Percentiles rank a stretch among this genome's conserved stretches.
Conservation (phyloP, 345 rosid genomes). For the Eutrema yunnanense region DNA sequence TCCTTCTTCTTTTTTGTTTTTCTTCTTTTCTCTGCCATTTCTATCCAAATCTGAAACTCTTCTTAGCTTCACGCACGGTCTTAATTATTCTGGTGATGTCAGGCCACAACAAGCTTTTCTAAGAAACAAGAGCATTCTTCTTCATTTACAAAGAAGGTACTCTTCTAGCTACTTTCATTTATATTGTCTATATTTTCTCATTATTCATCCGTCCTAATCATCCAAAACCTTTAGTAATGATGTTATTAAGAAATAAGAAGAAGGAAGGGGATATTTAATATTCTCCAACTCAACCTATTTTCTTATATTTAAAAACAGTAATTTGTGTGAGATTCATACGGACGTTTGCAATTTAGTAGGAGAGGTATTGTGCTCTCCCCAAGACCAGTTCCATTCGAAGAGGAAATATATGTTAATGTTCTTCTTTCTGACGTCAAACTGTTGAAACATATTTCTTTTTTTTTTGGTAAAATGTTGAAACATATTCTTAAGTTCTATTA, state of each 20-base stretch:
- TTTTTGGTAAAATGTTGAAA: neutral
- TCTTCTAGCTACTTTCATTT: neutral
- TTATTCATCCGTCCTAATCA: too few species aligned
- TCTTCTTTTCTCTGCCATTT: neutral
- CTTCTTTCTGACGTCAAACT: neutral
- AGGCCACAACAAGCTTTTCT: neutral
- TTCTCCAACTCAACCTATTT: neutral
- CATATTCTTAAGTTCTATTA: neutral
- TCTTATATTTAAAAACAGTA: neutral
- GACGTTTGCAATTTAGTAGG: neutral
- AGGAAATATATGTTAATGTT: neutral
- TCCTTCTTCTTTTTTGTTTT: neutral
- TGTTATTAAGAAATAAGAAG: neutral
- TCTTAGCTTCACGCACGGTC: neutral
- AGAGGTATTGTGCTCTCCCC: neutral
- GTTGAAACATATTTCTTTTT: neutral
- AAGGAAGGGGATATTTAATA: neutral
- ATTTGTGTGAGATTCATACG: neutral
- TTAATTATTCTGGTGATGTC: too few species aligned
- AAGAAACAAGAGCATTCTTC: neutral
- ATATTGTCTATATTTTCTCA: neutral
- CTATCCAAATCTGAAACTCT: neutral
- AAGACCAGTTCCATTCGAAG: conserved; percentile 11
- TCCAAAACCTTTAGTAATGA: neutral
- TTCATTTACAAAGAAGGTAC: conserved; percentile 9